These are phyloP conservation scores for Misopates orontium DNA, from an alignment of 257 asterid species.

Conservation along the genomic window DNA sequence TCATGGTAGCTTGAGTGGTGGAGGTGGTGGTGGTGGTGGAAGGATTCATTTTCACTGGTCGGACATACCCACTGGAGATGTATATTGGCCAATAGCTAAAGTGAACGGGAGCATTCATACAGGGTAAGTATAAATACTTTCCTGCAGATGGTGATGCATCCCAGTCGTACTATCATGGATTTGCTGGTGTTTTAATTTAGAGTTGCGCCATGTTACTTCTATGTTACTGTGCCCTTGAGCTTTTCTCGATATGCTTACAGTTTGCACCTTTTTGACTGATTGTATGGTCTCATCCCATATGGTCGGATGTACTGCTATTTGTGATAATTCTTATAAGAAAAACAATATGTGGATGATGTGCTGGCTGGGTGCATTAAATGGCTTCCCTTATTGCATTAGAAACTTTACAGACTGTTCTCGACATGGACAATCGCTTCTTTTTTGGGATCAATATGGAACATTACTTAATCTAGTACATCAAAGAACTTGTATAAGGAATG, in stretches of 20 bases:
- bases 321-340: background rate
- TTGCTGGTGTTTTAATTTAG: conserved; percentile 24
- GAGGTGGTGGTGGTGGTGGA: conserved; percentile 99
- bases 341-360: background rate
- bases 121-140: conserved; percentile 49
- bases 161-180: conserved; percentile 15
- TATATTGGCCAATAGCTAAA: conserved; percentile 80
- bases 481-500: background rate
- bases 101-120: conserved; percentile 80
- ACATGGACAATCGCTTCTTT: background rate
- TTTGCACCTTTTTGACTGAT: background rate
- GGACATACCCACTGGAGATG: conserved; percentile 88
- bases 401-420: conserved; percentile 10
- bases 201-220: conserved; percentile 1
- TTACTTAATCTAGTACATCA: background rate
- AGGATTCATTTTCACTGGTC: conserved; percentile 98
- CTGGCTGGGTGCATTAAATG: background rate
- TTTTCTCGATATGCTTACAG: conserved; percentile 16
- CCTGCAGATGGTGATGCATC: conserved; percentile 21
- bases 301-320: background rate
- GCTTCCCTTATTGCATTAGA: background rate
- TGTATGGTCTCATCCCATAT: background rate
- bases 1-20: conserved; percentile 64
- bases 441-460: background rate
- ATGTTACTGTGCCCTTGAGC: conserved; percentile 15